These are phyloP conservation scores for Talaromyces islandicus DNA, from an alignment of 2,329 filamentous ascomycete genomes.

Conservation along the genomic window DNA sequence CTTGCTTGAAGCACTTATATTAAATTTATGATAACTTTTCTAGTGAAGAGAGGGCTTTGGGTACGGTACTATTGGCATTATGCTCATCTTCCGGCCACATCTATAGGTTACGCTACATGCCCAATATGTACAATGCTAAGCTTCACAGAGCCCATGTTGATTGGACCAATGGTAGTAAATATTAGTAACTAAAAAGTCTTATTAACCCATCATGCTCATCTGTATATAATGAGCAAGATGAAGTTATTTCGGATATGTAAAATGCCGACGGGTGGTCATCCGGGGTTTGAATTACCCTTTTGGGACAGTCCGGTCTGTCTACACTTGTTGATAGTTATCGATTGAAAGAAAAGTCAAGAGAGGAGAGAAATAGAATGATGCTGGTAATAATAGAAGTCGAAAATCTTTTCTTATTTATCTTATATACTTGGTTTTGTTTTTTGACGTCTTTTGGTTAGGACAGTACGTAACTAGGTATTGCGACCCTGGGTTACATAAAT, in stretches of 20 bases:
- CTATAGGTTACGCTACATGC: too few species aligned
- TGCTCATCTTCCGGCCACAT: neutral
- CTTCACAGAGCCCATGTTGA: neutral
- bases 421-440: too few species aligned
- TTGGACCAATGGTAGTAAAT: neutral
- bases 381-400: neutral
- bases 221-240: neutral
- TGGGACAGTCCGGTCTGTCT: neutral
- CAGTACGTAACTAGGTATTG: neutral
- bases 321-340: neutral
- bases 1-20: neutral
- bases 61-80: neutral
- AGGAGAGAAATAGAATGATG: neutral
- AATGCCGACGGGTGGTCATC: neutral
- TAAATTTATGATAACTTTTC: neutral
- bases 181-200: neutral
- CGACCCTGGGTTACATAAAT: neutral
- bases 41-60: neutral
- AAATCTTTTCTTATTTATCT: too few species aligned
- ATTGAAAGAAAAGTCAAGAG: neutral
- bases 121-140: too few species aligned
- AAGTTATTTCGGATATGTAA: neutral
- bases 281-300: neutral
- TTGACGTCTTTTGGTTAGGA: neutral
- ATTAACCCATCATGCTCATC: neutral